These are phyloP conservation scores for Remersonia thermophila DNA, from an alignment of 2,329 filamentous ascomycete species.

Conservation along the genomic window DNA sequence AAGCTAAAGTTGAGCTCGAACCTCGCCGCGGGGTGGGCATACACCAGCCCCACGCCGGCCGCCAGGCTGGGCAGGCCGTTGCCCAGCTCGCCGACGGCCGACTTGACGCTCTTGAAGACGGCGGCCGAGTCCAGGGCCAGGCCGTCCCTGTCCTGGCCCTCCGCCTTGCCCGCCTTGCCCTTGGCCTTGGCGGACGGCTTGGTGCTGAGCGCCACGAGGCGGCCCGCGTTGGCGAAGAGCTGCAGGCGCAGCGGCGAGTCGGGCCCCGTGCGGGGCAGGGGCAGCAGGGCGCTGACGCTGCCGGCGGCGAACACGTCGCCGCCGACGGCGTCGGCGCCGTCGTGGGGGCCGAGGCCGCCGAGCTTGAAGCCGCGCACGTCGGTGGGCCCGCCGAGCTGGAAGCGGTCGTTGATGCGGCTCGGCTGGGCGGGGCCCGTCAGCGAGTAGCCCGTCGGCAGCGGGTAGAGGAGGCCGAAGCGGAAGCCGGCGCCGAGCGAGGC, in stretches of 20 bases:
- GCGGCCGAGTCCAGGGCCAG: conserved; percentile 29
- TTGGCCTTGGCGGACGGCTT: conserved; percentile 11
- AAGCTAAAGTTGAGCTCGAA: conserved; percentile 95
- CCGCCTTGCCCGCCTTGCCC: conserved; percentile 23
- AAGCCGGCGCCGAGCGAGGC: conserved; percentile 74
- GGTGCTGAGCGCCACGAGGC: conserved; percentile 63
- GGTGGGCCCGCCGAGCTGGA: conserved; percentile 86
- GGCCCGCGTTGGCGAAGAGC: conserved; percentile 80
- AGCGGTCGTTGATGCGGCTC: conserved; percentile 85
- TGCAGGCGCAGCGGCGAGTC: conserved; percentile 81
- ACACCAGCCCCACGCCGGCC: conserved; percentile 81
- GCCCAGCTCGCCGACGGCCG: conserved; percentile 56
- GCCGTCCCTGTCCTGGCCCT: conserved; percentile 33
- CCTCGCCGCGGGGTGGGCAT: conserved; percentile 82
- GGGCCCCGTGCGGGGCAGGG: conserved; percentile 67
- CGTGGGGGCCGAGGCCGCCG: conserved; percentile 76
- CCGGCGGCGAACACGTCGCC: conserved; percentile 88
- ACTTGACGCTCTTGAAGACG: conserved; percentile 41
- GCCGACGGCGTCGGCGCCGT: conserved; percentile 74
- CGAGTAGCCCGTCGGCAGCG: conserved; percentile 53
- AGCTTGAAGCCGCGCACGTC: conserved; percentile 90
- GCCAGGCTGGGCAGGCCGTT: conserved; percentile 73
- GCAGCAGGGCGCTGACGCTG: conserved; percentile 73
- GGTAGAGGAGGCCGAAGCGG: conserved; percentile 71
- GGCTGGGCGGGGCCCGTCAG: conserved; percentile 42